Percentiles rank a stretch among this genome's conserved stretches.
phyloP scores from a whole-genome alignment of 495 filamentous ascomycete species.

The Thozetella sp. region DNA sequence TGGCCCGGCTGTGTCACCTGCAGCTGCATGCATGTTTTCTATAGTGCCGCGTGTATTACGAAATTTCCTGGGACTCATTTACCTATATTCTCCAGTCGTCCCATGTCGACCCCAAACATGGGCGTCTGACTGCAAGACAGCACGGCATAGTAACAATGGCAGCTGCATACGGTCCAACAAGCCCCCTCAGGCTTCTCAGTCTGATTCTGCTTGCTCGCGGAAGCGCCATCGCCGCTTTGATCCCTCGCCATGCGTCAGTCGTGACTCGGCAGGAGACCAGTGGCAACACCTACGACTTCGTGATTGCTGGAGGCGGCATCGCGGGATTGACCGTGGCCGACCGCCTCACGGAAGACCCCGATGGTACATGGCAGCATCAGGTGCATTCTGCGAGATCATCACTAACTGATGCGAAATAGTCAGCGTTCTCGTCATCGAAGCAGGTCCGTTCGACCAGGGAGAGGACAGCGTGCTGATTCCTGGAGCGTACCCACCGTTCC shows the following conservation, averaged over 20 bases:
- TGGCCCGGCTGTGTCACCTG: too few species aligned
- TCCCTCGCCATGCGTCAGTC: slow-evolving; percentile 24
- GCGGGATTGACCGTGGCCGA: slow-evolving; percentile 49
- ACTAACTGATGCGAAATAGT: slow-evolving; percentile 16
- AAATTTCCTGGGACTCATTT: too few species aligned
- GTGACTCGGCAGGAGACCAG: slow-evolving; percentile 12
- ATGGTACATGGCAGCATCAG: slow-evolving; percentile 28
- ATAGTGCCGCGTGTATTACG: too few species aligned
- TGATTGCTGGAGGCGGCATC: slow-evolving; percentile 50
- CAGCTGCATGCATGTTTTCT: too few species aligned
- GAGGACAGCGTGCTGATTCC: slow-evolving; percentile 26
- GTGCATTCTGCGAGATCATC: slow-evolving; percentile 22
- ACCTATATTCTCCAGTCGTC: too few species aligned
- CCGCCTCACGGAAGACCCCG: slow-evolving; percentile 45
- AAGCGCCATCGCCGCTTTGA: neutral
- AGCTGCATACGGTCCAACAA: neutral
- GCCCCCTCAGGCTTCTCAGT: neutral
- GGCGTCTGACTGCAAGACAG: too few species aligned
- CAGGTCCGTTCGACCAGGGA: slow-evolving; percentile 32
- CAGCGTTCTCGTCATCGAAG: slow-evolving; percentile 44
- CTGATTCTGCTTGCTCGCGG: neutral
- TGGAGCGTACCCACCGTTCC: slow-evolving; percentile 20
- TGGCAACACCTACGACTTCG: slow-evolving; percentile 41
- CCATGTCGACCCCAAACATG: too few species aligned
- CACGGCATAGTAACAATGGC: neutral